phyloP scores from a whole-genome alignment of 2,329 filamentous ascomycete species.

The Cytospora paraplurivora region DNA sequence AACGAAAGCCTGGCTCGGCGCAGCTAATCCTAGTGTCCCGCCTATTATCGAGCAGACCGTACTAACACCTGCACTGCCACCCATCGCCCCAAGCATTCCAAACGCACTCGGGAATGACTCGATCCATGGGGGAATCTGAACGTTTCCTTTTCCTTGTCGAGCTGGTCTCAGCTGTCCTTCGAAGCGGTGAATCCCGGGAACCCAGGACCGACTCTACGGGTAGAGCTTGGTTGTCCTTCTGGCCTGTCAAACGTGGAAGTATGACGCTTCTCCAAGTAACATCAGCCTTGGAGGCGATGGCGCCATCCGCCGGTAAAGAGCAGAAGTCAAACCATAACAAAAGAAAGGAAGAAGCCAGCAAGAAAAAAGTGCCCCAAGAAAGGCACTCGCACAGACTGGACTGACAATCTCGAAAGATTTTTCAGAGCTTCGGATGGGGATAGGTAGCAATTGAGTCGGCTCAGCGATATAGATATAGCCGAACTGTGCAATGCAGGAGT shows the following conservation, averaged over 20 bases:
- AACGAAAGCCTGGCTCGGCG: background rate
- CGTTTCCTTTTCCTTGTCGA: background rate
- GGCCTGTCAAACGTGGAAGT: background rate
- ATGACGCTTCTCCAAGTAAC: constrained; percentile 4
- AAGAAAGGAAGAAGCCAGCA: background rate
- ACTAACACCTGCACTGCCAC: constrained; percentile 17
- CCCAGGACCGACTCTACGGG: background rate
- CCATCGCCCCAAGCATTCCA: constrained; percentile 7
- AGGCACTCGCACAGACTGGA: constrained; percentile 6
- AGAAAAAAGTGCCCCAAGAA: background rate
- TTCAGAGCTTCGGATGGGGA: background rate
- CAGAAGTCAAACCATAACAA: background rate
- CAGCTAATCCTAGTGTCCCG: constrained; percentile 5
- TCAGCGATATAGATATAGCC: background rate
- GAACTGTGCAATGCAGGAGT: background rate
- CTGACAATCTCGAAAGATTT: background rate
- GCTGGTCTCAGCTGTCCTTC: background rate
- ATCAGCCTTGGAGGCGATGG: constrained; percentile 14
- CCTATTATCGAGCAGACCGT: constrained; percentile 13
- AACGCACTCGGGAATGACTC: constrained; percentile 13
- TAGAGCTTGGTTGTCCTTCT: background rate
- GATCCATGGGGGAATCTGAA: background rate
- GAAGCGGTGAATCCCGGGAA: background rate
- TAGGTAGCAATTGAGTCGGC: background rate
- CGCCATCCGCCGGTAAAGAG: constrained; percentile 8